Percentiles rank a stretch among this genome's conserved stretches.
Evolutionary conservation across 371 early-diverging fungal genomes (phyloP).

Genomic region (Dentiscutata heterogama): DNA sequence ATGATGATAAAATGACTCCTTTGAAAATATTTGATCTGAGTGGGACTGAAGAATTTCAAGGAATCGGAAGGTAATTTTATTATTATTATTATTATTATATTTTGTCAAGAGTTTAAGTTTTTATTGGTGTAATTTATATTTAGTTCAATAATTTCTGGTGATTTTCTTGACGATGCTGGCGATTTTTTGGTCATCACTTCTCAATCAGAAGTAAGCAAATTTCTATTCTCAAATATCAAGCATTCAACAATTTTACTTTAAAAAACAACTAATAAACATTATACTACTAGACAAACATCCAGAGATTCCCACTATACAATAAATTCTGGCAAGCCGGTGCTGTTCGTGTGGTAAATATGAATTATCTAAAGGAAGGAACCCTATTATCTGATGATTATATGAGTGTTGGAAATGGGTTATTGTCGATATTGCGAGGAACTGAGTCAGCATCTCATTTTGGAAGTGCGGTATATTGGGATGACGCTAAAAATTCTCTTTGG

Average conservation of each 20-base stretch:
- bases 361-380: background rate
- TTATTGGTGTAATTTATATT: background rate
- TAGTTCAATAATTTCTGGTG: slow-evolving; percentile 4
- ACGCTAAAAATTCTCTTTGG: background rate
- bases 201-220: background rate
- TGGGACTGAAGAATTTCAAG: slow-evolving; percentile 21
- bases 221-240: background rate
- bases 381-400: slow-evolving; percentile 25
- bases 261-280: background rate
- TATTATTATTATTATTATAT: no score
- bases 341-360: slow-evolving; percentile 11
- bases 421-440: background rate
- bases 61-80: slow-evolving; percentile 27
- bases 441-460: slow-evolving; percentile 37
- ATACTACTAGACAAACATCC: background rate
- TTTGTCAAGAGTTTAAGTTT: no score
- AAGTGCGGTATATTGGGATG: slow-evolving; percentile 15
- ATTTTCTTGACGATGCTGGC: slow-evolving; percentile 8
- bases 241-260: background rate
- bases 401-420: slow-evolving; percentile 11
- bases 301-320: background rate
- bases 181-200: background rate
- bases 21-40: slow-evolving; percentile 28
- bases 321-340: slow-evolving; percentile 32
- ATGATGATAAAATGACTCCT: background rate